Conservation (phyloP, 2,329 filamentous ascomycete species). For the Phyllachora maydis region DNA sequence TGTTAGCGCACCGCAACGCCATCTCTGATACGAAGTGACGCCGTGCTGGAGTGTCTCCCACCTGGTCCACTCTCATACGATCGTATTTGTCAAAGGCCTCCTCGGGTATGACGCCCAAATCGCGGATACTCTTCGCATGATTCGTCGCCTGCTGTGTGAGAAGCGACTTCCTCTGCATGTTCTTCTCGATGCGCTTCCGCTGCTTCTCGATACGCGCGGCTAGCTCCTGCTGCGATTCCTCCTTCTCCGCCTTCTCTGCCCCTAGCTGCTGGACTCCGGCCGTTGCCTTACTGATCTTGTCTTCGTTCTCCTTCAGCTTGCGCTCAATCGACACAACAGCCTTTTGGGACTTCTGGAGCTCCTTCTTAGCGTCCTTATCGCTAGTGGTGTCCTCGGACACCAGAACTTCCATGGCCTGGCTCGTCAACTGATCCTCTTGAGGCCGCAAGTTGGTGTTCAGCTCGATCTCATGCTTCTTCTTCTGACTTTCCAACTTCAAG, state of each 20-base stretch:
- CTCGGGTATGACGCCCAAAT: constrained; percentile 80
- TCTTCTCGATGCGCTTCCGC: constrained; percentile 82
- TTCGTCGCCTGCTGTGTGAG: constrained; percentile 60
- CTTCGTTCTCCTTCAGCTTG: constrained; percentile 56
- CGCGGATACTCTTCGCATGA: constrained; percentile 73
- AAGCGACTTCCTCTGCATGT: constrained; percentile 68
- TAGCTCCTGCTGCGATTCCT: constrained; percentile 55
- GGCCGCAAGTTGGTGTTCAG: constrained; percentile 76
- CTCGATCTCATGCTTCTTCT: constrained; percentile 69
- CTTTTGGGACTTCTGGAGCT: constrained; percentile 60
- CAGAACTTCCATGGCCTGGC: constrained; percentile 47
- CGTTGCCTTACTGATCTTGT: constrained; percentile 35
- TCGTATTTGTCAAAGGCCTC: constrained; percentile 87
- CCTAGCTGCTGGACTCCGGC: constrained; percentile 34
- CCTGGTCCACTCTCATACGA: constrained; percentile 57
- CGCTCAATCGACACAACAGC: constrained; percentile 43
- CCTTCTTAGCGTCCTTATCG: constrained; percentile 59
- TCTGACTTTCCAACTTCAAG: constrained; percentile 59
- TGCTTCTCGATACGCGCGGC: constrained; percentile 62
- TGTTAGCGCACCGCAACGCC: too few relatives aligned
- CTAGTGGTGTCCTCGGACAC: constrained; percentile 39
- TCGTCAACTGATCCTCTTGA: constrained; percentile 69
- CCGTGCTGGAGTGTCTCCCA: constrained; percentile 21
- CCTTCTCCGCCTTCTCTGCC: constrained; percentile 35
- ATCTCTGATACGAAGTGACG: constrained; percentile 2